Evolutionary conservation across 768 basidiomycete species (phyloP).

Genomic region (Lepiota brunneoincarnata): DNA sequence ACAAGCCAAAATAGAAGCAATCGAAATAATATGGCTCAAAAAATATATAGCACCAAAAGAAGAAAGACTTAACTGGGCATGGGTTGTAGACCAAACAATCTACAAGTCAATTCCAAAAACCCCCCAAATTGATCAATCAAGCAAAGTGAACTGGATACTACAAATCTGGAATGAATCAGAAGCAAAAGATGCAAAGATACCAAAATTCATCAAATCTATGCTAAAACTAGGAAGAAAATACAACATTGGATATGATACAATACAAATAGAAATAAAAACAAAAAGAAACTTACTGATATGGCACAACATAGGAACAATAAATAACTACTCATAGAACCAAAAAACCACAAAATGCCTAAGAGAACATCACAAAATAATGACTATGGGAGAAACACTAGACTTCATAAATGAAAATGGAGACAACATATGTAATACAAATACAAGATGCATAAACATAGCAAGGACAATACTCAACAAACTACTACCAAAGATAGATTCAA

Average conservation of each 20-base stretch:
- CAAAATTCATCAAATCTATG: neutral
- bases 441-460: neutral
- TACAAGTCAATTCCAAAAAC: too few species aligned
- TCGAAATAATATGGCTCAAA: too few species aligned
- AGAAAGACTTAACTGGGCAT: too few species aligned
- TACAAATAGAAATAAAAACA: neutral
- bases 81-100: too few species aligned
- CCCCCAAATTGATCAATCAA: too few species aligned
- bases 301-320: neutral
- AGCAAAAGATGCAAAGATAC: neutral
- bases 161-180: neutral
- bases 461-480: neutral
- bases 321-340: neutral
- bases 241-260: neutral
- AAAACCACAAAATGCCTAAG: neutral
- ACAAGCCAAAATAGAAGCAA: too few species aligned
- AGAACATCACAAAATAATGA: neutral
- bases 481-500: neutral
- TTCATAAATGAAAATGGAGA: neutral
- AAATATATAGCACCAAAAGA: too few species aligned
- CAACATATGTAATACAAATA: neutral
- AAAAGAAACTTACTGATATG: neutral
- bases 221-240: neutral
- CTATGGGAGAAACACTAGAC: neutral
- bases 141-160: neutral